Base-by-base conservation (phyloP, 306 rosid species). In the Pyrus betulifolia region DNA sequence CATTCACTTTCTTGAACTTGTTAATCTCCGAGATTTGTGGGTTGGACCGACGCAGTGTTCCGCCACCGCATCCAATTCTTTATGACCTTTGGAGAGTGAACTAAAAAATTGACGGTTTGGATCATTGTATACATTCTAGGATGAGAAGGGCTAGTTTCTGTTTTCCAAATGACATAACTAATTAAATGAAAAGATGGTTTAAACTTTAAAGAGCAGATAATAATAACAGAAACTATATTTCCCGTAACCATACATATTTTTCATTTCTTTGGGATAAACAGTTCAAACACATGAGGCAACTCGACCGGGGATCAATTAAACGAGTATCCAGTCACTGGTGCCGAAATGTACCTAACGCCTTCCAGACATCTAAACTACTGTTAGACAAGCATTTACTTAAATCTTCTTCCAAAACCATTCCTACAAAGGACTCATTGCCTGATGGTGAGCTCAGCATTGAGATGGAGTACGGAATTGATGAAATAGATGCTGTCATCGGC, bases 401-500 rank as follows among this genome's bases (percentile, higher is more conserved):
- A 9, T 44, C 45, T 55, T 51, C 46, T 61, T 33, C 59, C 22
- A 74, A 66, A 42, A 44, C 69, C 69, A 28, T 21, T 58, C 22
- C 8, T 8, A 25, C 15, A 22, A 77, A 35, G 33, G 51, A 60
- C 38, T 88, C 86, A 80, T 25, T 78, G 72, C 80, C 75, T 84
- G 75, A 86, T 72, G 64, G 75, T 77, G 69, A 88, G 83, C 76
- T 84, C 84, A 44, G 82, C 92, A 74, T 74, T 75, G 19, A 88
- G 78, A 80, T 84, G 85, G 75, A 88, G 81, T 18, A 79, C 54
- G 30, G 84, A 86, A 11, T 80, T 78, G 75, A 84, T 78, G 76
- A 88, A 86, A 42, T 69, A 82, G 25, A 42, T 67, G 80, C 89
- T 68, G 45, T 84, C 80, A 27, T 80, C 88, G 0, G 86, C 82